Conservation (phyloP, 2,329 filamentous ascomycete genomes). For the Basipetospora chlamydospora region DNA sequence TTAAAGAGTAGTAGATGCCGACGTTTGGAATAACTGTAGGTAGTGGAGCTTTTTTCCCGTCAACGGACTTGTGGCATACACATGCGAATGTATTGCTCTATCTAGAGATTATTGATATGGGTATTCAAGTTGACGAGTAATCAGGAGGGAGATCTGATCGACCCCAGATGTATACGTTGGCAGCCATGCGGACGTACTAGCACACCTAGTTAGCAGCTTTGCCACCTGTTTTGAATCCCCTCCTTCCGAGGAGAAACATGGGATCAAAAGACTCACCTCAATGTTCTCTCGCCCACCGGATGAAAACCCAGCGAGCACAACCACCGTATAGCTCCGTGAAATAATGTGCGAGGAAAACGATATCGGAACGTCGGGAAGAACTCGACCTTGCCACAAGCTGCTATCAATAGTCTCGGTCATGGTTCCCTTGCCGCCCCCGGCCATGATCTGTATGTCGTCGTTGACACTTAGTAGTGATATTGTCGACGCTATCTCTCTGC, state of each 20-base stretch:
- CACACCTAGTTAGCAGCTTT: neutral
- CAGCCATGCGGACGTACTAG: conserved; percentile 1
- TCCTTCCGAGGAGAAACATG: neutral
- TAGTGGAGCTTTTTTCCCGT: too few relatives aligned
- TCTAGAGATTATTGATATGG: too few relatives aligned
- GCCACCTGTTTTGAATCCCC: too few relatives aligned
- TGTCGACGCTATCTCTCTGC: neutral
- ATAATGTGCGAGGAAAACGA: neutral
- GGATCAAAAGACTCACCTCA: neutral
- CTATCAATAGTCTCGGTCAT: neutral
- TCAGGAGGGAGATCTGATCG: neutral
- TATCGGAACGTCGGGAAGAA: neutral
- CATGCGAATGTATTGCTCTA: too few relatives aligned
- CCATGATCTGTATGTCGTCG: neutral
- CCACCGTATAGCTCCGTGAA: neutral
- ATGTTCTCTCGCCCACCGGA: conserved; percentile 1
- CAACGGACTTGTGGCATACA: too few relatives aligned
- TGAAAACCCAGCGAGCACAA: neutral
- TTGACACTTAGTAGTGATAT: neutral
- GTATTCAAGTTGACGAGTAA: too few relatives aligned
- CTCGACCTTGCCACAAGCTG: neutral
- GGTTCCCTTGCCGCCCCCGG: neutral
- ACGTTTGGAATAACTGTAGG: too few relatives aligned
- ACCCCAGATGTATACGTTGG: neutral
- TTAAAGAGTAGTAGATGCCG: too few relatives aligned